These are phyloP conservation scores for Citrus sp. DNA, from an alignment of 345 rosid species.

Conservation along the genomic window DNA sequence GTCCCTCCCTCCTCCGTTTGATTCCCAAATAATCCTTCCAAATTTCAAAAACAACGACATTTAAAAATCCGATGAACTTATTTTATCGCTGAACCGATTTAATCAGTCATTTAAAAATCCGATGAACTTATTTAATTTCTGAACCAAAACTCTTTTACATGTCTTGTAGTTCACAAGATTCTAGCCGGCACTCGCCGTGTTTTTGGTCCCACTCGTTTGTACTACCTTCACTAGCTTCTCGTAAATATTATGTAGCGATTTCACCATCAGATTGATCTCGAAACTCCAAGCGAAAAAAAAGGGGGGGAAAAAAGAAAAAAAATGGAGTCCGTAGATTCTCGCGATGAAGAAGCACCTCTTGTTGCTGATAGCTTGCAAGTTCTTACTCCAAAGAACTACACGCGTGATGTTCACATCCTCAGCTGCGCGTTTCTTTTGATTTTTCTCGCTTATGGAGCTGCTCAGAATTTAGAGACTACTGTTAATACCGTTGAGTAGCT, in stretches of 20 bases:
- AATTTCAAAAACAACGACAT: conserved; percentile 10
- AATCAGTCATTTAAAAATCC: conserved; percentile 10
- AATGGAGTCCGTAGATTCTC: conserved; percentile 39
- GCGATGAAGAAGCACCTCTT: conserved; percentile 63
- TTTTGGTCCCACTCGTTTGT: conserved; percentile 37
- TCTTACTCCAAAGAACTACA: conserved; percentile 34
- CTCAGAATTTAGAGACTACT: conserved; percentile 89
- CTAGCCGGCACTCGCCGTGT: conserved; percentile 34
- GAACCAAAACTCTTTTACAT: not conserved
- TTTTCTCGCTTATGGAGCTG: conserved; percentile 89
- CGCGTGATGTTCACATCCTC: conserved; percentile 72
- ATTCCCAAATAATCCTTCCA: conserved; percentile 7
- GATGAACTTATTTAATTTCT: not conserved
- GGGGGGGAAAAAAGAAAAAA: fast-evolving
- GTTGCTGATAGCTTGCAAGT: conserved; percentile 34
- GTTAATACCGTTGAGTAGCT: conserved; percentile 59
- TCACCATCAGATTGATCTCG: conserved; percentile 3
- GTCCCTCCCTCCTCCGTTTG: not conserved
- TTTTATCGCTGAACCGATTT: not conserved
- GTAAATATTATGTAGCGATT: conserved; percentile 12
- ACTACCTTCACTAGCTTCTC: conserved; percentile 5
- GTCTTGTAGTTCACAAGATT: conserved; percentile 19
- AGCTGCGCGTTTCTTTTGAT: conserved; percentile 74
- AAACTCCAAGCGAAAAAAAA: not conserved
- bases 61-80: not conserved